Conservation (phyloP, 305 asterid genomes). For the Plantago rigida region DNA sequence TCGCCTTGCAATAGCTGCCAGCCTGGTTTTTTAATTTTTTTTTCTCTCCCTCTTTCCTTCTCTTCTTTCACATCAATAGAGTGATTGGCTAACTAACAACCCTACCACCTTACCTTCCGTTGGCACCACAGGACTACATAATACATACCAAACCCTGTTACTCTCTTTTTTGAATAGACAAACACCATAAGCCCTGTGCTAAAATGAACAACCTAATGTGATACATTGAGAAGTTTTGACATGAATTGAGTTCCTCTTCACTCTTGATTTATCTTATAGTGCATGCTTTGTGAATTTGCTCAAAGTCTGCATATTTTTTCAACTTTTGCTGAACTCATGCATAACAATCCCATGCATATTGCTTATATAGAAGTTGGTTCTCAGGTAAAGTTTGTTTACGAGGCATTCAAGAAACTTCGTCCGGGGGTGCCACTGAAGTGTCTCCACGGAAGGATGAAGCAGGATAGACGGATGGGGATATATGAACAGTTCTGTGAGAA, state of each 20-base stretch:
- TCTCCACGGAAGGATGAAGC: conserved; percentile 90
- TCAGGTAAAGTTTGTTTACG: conserved; percentile 77
- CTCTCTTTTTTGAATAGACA: neutral
- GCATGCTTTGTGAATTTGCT: neutral
- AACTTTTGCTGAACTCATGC: neutral
- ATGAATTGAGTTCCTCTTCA: neutral
- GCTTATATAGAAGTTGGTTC: conserved; percentile 22
- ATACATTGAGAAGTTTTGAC: neutral
- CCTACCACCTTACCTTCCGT: too few species aligned
- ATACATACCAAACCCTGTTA: neutral
- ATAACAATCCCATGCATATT: conserved; percentile 5
- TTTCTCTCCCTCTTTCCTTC: neutral
- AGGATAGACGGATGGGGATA: conserved; percentile 64
- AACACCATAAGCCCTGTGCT: neutral
- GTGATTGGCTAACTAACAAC: too few species aligned
- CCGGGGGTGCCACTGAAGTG: conserved; percentile 86
- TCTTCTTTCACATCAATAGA: too few species aligned
- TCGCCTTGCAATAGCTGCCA: neutral
- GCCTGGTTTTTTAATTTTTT: neutral
- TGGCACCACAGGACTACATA: neutral
- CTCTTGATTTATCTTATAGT: neutral
- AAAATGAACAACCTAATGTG: neutral
- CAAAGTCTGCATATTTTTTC: neutral
- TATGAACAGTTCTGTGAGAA: conserved; percentile 66
- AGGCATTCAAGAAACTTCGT: conserved; percentile 84